phyloP scores from a whole-genome alignment of 2,329 filamentous ascomycete species.

The Venturia carpophila region DNA sequence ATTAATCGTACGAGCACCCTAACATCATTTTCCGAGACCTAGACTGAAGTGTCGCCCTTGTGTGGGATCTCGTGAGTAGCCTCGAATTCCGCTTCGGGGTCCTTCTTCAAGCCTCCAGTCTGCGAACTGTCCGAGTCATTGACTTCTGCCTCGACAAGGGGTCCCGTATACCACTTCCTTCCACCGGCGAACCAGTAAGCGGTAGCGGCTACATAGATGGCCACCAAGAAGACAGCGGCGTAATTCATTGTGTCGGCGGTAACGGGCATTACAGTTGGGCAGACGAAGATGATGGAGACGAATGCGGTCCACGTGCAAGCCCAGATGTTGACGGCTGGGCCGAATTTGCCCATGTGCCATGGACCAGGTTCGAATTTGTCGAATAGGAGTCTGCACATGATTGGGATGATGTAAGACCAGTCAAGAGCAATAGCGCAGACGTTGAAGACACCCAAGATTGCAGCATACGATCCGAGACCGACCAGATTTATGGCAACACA shows the following conservation, averaged over 20 bases:
- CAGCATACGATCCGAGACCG: constrained; percentile 48
- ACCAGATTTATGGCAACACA: constrained; percentile 53
- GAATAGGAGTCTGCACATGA: constrained; percentile 62
- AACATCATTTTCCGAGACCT: not conserved
- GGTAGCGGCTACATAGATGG: constrained; percentile 19
- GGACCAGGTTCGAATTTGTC: constrained; percentile 35
- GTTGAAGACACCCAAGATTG: constrained; percentile 48
- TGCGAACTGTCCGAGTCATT: constrained; percentile 10
- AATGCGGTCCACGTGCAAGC: constrained; percentile 20
- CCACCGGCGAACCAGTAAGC: constrained; percentile 21
- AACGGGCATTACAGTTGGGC: constrained; percentile 20
- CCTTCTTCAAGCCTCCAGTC: not conserved
- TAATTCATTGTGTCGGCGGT: constrained; percentile 23
- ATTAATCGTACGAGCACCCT: not conserved
- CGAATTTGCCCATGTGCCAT: constrained; percentile 21
- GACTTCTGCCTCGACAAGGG: constrained; percentile 20
- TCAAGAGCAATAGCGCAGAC: constrained; percentile 48
- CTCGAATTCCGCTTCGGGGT: not conserved
- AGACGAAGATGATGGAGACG: constrained; percentile 20
- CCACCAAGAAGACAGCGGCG: constrained; percentile 20
- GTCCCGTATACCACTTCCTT: constrained; percentile 21
- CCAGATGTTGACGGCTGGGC: constrained; percentile 20
- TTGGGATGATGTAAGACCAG: constrained; percentile 51
- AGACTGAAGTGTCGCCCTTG: not conserved
- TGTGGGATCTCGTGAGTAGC: not conserved